Conservation (phyloP, 2,329 filamentous ascomycete species). For the Xylaria sp. region DNA sequence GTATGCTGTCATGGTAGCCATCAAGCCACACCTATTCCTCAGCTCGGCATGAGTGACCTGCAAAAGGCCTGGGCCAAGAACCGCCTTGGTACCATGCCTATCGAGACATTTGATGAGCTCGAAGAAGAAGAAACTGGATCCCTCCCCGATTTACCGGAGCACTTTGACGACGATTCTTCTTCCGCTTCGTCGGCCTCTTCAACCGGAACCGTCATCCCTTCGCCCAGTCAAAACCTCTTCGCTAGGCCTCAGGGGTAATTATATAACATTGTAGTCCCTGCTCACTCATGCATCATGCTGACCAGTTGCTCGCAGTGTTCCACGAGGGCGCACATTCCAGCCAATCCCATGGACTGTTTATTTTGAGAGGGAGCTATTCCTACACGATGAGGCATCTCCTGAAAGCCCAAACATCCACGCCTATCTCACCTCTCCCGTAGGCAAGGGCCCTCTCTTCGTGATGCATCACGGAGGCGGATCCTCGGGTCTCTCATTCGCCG, state of each 20-base stretch:
- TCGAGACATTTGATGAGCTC: constrained; percentile 62
- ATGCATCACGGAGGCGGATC: constrained; percentile 96
- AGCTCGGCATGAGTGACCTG: constrained; percentile 77
- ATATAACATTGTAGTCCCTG: constrained; percentile 36
- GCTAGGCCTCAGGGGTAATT: constrained; percentile 75
- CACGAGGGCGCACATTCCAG: constrained; percentile 66
- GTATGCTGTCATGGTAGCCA: constrained; percentile 33
- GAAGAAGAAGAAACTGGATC: constrained; percentile 62
- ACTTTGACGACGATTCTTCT: constrained; percentile 74
- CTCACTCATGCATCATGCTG: constrained; percentile 32
- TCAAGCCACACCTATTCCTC: constrained; percentile 6
- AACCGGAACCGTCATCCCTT: constrained; percentile 89
- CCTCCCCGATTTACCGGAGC: constrained; percentile 57
- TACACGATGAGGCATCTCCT: constrained; percentile 62
- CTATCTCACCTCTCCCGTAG: constrained; percentile 85
- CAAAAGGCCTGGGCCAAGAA: constrained; percentile 82
- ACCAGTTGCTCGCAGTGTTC: constrained; percentile 53
- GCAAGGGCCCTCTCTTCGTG: constrained; percentile 83
- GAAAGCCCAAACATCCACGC: constrained; percentile 76
- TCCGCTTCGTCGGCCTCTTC: constrained; percentile 88
- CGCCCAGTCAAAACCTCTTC: constrained; percentile 77
- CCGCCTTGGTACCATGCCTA: constrained; percentile 70
- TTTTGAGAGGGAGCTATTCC: constrained; percentile 87
- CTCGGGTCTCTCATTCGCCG: constrained; percentile 90
- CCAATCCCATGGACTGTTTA: constrained; percentile 88